These are phyloP conservation scores for Phyllosticta ampelicida DNA, from an alignment of 2,329 filamentous ascomycete genomes.

Conservation along the genomic window DNA sequence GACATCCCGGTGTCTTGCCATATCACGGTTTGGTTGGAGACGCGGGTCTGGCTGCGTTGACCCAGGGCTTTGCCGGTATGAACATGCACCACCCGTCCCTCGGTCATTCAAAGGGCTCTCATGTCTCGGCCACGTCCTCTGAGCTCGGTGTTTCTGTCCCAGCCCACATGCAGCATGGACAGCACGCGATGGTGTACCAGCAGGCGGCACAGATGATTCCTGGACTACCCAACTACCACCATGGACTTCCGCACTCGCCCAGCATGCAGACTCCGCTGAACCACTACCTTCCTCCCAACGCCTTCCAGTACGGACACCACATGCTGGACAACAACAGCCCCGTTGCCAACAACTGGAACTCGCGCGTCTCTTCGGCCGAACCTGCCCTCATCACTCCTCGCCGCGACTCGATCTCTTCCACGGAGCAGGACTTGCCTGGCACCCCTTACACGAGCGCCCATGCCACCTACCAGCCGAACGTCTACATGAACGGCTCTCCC, in stretches of 20 bases:
- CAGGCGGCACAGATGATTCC: constrained; percentile 23
- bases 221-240: constrained; percentile 19
- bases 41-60: constrained; percentile 9
- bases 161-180: constrained; percentile 18
- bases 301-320: constrained; percentile 35
- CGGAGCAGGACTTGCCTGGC: constrained; percentile 41
- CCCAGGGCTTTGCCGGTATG: constrained; percentile 10
- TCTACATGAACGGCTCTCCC: constrained; percentile 41
- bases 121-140: constrained; percentile 22
- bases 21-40: constrained; percentile 9
- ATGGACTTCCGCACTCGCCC: constrained; percentile 24
- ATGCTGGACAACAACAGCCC: constrained; percentile 35
- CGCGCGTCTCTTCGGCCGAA: constrained; percentile 35
- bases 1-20: constrained; percentile 9
- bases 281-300: constrained; percentile 33
- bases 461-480: constrained; percentile 30
- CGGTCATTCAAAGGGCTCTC: constrained; percentile 23
- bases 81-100: constrained; percentile 13
- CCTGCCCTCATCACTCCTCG: constrained; percentile 42
- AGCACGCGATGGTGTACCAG: constrained; percentile 28
- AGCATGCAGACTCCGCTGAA: constrained; percentile 37
- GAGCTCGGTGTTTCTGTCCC: constrained; percentile 25
- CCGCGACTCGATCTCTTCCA: constrained; percentile 41
- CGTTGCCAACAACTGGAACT: constrained; percentile 36
- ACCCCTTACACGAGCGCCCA: constrained; percentile 29